Evolutionary conservation across 1,139 yeast genomes (phyloP).

Genomic region (Sugiyamaella japonica): DNA sequence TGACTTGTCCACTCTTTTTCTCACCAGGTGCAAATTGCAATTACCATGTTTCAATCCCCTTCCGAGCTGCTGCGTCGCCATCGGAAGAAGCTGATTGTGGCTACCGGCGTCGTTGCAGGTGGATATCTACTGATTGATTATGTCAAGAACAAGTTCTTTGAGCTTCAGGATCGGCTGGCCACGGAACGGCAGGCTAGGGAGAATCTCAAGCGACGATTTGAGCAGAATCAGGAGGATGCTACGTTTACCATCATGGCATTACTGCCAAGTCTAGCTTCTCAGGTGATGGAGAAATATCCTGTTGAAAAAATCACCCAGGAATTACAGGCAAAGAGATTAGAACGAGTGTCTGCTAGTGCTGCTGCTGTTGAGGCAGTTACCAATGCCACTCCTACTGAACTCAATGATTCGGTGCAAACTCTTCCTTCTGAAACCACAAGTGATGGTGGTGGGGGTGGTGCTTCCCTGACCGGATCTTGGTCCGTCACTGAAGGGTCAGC

Average conservation of each 20-base stretch:
- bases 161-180: slow-evolving; percentile 65
- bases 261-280: slow-evolving; percentile 71
- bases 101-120: slow-evolving; percentile 59
- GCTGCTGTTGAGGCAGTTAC: slow-evolving; percentile 22
- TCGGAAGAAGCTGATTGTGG: slow-evolving; percentile 56
- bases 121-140: slow-evolving; percentile 61
- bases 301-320: slow-evolving; percentile 75
- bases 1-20: background rate
- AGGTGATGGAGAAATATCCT: slow-evolving; percentile 61
- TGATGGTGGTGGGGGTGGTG: background rate
- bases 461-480: slow-evolving; percentile 16
- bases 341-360: slow-evolving; percentile 30
- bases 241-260: slow-evolving; percentile 80
- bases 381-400: slow-evolving; percentile 1
- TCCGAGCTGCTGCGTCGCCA: slow-evolving; percentile 45
- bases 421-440: slow-evolving; percentile 18
- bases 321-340: slow-evolving; percentile 59
- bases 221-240: slow-evolving; percentile 92
- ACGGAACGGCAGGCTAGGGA: slow-evolving; percentile 80
- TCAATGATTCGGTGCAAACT: slow-evolving; percentile 24
- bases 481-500: slow-evolving; percentile 5
- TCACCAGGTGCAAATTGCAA: background rate
- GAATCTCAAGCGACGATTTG: slow-evolving; percentile 62
- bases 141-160: slow-evolving; percentile 58
- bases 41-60: slow-evolving; percentile 9